These are phyloP conservation scores for Pulveroboletus sp. DNA, from an alignment of 768 basidiomycete genomes.

Conservation along the genomic window DNA sequence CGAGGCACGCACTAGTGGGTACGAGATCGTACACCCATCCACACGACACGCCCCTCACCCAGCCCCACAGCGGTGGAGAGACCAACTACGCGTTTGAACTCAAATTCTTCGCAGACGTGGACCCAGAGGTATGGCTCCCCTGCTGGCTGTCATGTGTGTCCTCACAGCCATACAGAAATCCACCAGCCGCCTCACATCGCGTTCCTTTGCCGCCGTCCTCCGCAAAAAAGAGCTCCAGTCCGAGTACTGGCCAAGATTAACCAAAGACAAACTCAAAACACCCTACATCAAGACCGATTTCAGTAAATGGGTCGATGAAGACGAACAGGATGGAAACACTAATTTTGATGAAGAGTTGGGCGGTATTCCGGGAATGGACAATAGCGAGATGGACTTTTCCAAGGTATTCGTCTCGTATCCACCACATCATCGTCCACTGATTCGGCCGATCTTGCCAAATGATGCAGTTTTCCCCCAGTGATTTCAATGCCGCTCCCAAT, in stretches of 20 bases:
- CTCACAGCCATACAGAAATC: conserved; percentile 16
- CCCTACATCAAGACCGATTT: conserved; percentile 94
- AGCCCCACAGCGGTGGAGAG: conserved; percentile 36
- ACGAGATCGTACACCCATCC: conserved; percentile 16
- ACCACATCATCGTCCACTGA: conserved; percentile 3
- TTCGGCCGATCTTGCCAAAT: conserved; percentile 9
- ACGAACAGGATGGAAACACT: conserved; percentile 78
- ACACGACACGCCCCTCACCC: conserved; percentile 5
- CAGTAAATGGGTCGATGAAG: conserved; percentile 94
- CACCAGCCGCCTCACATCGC: conserved; percentile 59
- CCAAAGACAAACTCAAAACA: conserved; percentile 80
- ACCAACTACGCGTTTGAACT: conserved; percentile 74
- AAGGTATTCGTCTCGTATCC: conserved; percentile 39
- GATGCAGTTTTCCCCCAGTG: conserved; percentile 26
- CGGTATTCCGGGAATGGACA: conserved; percentile 40
- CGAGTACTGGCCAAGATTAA: conserved; percentile 93
- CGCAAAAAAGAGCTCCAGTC: conserved; percentile 74
- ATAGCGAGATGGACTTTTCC: conserved; percentile 58
- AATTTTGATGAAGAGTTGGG: conserved; percentile 39
- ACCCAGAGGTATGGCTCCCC: conserved; percentile 57
- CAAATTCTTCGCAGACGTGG: conserved; percentile 72
- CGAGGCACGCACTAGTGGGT: conserved; percentile 66
- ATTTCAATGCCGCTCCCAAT: background rate
- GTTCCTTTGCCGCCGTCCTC: conserved; percentile 64
- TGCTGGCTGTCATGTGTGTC: background rate